Evolutionary conservation across 495 filamentous ascomycete species (phyloP), one percentile per base, ranked within the genome.

Genomic region (Stereocaulon alpinum): DNA sequence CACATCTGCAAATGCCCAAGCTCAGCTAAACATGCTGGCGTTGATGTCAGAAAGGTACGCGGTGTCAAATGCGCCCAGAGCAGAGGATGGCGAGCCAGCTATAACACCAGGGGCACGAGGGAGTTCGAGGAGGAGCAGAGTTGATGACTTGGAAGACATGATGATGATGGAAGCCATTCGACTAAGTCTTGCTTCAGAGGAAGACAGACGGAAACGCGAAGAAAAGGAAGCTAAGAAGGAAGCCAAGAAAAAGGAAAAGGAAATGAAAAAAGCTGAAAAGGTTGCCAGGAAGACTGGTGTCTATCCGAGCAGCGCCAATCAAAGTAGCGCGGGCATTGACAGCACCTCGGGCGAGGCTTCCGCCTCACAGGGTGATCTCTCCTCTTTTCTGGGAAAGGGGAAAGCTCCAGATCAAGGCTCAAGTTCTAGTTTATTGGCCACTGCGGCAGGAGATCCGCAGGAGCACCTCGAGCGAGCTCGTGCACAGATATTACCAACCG

Each of bases 141-240:
- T 93, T 55, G 89, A 94, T 47, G 92, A 96, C 65, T 74, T 97
- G 12, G 93, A 98, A 68, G 92, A 95, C 50, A 88, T 97, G 77
- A 98, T 98, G 93, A 88, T 96, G 80, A 87, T 91, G 78, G 93
- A 97, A 68, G 93, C 93, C 2, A 92, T 98, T 55, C 77, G 93
- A 34, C 71, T 95, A 49, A 94, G 89, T 52, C 75, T 97, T 29
- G 91, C 86, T 9, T 86, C 86, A 34, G 93, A 98, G 66, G 93
- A 98, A 65, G 91, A 96, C 47, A 81, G 91, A 50, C 84, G 85
- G 62, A 85, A 79, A 51, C 86, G 86, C 65, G 86, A 86, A 34
- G 88, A 93, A 52, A 91, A 93, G 66, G 87, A 90, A 64, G 77
- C 78, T 4, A 78, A 76, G 53, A 95, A 95, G 67, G 87, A 89